Evolutionary conservation across 2,329 filamentous ascomycete genomes (phyloP).

Genomic region (Aspergillus latus): DNA sequence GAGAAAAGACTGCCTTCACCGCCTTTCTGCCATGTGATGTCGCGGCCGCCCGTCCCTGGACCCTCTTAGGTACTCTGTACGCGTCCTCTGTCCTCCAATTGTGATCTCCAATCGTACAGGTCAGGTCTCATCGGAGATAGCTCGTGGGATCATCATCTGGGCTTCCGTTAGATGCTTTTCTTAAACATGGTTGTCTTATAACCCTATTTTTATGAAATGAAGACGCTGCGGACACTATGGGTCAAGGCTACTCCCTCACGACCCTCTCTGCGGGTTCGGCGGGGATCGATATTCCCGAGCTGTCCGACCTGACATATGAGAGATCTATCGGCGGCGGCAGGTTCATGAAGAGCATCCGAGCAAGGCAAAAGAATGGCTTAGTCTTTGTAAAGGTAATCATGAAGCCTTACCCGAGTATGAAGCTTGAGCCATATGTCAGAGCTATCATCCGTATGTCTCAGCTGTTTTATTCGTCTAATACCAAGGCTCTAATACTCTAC

Average conservation of each 20-base stretch:
- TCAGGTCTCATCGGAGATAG: not conserved
- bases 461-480: not conserved
- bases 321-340: slow-evolving; percentile 86
- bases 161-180: not conserved
- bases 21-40: slow-evolving; percentile 15
- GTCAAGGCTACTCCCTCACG: slow-evolving; percentile 92
- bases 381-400: slow-evolving; percentile 93
- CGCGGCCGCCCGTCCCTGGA: not conserved
- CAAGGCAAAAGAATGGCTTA: slow-evolving; percentile 83
- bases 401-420: slow-evolving; percentile 82
- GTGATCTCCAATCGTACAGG: not conserved
- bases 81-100: not conserved
- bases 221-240: slow-evolving; percentile 61
- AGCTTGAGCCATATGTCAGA: slow-evolving; percentile 75
- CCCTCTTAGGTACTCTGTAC: not conserved
- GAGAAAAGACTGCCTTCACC: slow-evolving; percentile 6
- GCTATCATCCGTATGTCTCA: slow-evolving; percentile 67
- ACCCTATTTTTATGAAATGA: slow-evolving; percentile 29
- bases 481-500: slow-evolving; percentile 20
- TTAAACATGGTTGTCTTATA: not conserved
- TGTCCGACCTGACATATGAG: slow-evolving; percentile 88
- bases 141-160: not conserved
- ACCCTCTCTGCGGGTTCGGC: slow-evolving; percentile 88
- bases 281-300: slow-evolving; percentile 89
- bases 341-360: slow-evolving; percentile 95